Percentiles rank a stretch among this genome's conserved stretches.
phyloP scores from a whole-genome alignment of 1,139 yeast genomes.

The Arxiozyma slooffiae region DNA sequence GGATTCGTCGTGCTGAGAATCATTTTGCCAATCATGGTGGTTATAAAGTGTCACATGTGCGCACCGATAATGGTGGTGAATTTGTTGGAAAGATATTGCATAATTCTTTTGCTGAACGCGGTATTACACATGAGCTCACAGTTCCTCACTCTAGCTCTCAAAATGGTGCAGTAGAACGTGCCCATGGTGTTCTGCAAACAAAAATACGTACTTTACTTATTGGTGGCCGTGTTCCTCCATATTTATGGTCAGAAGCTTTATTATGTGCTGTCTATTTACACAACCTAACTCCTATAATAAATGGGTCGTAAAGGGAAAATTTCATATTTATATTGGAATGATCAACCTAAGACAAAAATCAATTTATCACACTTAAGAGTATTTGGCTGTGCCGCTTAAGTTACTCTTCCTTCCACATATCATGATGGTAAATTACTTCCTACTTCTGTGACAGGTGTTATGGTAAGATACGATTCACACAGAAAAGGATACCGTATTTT shows the following conservation, averaged over 20 bases:
- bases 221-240: not conserved
- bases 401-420: constrained; percentile 1
- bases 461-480: constrained; percentile 5
- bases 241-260: not conserved
- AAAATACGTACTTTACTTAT: not conserved
- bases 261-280: constrained; percentile 1
- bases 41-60: constrained; percentile 3
- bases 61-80: constrained; percentile 11
- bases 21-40: constrained; percentile 6
- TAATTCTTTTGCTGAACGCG: constrained; percentile 1
- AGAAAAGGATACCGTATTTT: constrained; percentile 6
- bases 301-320: constrained; percentile 1
- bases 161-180: constrained; percentile 11
- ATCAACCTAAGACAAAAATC: not conserved
- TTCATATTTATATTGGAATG: too few relatives aligned
- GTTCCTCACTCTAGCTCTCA: constrained; percentile 9
- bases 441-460: constrained; percentile 3
- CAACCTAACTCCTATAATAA: not conserved
- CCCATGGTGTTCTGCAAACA: too few relatives aligned
- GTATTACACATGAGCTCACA: constrained; percentile 11
- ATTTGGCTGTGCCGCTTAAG: constrained; percentile 9
- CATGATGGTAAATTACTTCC: constrained; percentile 9
- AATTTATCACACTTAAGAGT: constrained; percentile 1
- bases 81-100: constrained; percentile 3
- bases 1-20: constrained; percentile 6